These are phyloP conservation scores for Collybia sp. DNA, from an alignment of 768 basidiomycete genomes.

Conservation along the genomic window DNA sequence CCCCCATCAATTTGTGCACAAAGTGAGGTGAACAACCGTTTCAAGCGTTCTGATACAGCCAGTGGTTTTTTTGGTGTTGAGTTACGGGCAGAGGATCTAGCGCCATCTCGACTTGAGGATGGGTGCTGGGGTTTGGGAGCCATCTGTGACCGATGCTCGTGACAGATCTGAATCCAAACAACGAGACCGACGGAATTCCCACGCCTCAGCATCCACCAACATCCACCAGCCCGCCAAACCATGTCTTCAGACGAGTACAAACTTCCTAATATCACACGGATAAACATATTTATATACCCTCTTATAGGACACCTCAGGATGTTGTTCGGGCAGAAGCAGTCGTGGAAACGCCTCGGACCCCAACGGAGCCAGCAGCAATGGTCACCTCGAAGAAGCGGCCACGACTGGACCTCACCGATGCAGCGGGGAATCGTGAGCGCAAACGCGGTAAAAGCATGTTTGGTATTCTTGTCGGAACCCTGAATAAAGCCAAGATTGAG, in stretches of 20 bases:
- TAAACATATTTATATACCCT: not conserved
- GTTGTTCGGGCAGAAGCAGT: constrained; percentile 16
- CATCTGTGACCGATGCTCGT: too few species aligned
- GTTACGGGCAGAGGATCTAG: not conserved
- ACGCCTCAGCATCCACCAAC: constrained; percentile 21
- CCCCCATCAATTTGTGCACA: constrained; percentile 90
- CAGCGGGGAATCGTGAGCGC: constrained; percentile 50
- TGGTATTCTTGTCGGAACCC: constrained; percentile 75
- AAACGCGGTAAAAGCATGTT: constrained; percentile 89
- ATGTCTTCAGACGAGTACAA: constrained; percentile 56
- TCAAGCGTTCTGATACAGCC: constrained; percentile 32
- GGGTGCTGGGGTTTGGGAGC: too few species aligned
- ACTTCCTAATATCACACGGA: not conserved
- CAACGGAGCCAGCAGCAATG: constrained; percentile 43
- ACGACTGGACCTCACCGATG: constrained; percentile 56
- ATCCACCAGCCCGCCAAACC: constrained; percentile 13
- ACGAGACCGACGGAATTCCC: constrained; percentile 19
- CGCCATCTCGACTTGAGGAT: too few species aligned
- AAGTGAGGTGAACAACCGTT: constrained; percentile 70
- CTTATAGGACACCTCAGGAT: constrained; percentile 22
- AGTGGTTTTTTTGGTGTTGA: constrained; percentile 23
- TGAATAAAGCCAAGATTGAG: constrained; percentile 85
- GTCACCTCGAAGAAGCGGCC: constrained; percentile 53
- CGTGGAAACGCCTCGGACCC: constrained; percentile 27
- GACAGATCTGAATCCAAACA: too few species aligned